Evolutionary conservation across 257 asterid species (phyloP), one percentile per base, ranked within the genome.

Genomic region (Striga asiatica): DNA sequence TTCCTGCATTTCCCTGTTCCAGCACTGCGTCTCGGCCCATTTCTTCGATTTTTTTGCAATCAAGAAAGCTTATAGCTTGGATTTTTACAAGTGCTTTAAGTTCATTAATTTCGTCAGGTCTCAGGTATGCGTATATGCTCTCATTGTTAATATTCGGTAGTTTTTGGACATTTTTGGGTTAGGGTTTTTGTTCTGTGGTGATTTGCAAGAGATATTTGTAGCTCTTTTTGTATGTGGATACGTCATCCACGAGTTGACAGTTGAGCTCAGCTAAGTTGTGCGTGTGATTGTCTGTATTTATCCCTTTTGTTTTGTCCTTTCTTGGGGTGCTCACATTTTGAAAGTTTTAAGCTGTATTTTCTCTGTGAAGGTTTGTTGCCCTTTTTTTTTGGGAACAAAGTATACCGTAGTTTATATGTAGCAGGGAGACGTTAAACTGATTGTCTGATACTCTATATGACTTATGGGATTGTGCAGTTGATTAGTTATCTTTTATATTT

Each of bases 51-150:
- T 83, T 60, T 29, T 69, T 22, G 80, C 46, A 58, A 58, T 69
- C 50, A 69, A 58, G 60, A 58, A 58, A 53, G 60, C 64, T 45
- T 29, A 35, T 23, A 43, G 54, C 29, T 76, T 91, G 89, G 98
- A 91, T 73, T 82, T 91, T 60, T 91, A 91, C 22, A 78, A 64
- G 29, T 73, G 95, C 74, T 72, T 91, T 35, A 83, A 81, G 96
- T 85, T 91, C 67, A 74, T 91, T 68, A 91, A 91, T 67, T 87
- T 78, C 61, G 69, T 91, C 27, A 78, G 98, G 86, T 70, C 78
- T 27, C 84, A 91, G 96, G 98, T 87, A 77, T 23, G 73, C 61
- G 38, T 3, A 17, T 1, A 2, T 1, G 25, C 19, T 6, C 52
- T 22, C 27, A 37, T 4, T 8, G 48, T 58, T 42, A 12, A 3